phyloP scores from a whole-genome alignment of 768 basidiomycete species.

The Mycena polygramma region DNA sequence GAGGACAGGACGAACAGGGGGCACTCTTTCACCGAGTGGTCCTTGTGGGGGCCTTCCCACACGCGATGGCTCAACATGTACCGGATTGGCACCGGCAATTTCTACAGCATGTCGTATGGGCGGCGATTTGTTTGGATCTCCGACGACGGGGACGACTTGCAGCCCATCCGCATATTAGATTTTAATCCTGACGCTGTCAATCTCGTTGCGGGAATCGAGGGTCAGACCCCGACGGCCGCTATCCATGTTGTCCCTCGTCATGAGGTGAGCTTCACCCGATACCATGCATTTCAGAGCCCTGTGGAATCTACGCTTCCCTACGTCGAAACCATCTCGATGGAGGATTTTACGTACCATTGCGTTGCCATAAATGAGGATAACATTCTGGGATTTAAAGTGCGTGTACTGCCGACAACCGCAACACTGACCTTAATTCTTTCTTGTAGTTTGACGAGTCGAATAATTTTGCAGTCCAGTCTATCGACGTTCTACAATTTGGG shows the following conservation, averaged over 20 bases:
- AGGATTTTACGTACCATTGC: neutral
- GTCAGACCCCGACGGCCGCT: neutral
- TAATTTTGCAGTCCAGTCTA: no score
- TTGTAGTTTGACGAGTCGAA: no score
- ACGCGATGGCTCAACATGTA: constrained; percentile 2
- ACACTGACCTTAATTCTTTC: no score
- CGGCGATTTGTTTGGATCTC: constrained; percentile 3
- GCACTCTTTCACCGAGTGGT: neutral
- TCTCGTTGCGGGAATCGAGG: no score
- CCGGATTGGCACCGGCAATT: no score
- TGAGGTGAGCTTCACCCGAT: neutral
- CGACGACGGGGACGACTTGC: neutral
- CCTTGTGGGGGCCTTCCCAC: neutral
- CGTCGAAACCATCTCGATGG: neutral
- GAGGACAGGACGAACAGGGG: neutral
- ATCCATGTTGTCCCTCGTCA: neutral
- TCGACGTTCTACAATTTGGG: no score
- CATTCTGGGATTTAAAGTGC: no score
- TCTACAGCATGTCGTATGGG: neutral
- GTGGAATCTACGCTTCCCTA: neutral
- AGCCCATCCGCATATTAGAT: neutral
- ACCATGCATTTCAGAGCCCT: neutral
- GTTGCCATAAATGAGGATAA: neutral
- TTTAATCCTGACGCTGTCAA: neutral
- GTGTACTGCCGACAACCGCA: no score